Conservation (phyloP, 768 basidiomycete species). For the Suillus occidentalis region DNA sequence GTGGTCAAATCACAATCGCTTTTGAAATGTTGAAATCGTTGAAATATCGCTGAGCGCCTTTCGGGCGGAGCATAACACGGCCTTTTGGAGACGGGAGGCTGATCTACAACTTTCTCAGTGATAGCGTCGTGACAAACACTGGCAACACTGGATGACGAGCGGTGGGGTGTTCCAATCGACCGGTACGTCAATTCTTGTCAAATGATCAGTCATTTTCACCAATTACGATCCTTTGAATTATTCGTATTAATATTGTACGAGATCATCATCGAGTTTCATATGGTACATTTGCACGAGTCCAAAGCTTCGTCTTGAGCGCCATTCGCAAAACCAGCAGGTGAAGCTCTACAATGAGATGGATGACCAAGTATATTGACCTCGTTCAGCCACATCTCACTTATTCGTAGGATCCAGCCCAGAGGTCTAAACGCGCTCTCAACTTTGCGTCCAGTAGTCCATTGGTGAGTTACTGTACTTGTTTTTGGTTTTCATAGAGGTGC, state of each 20-base stretch:
- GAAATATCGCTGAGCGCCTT: slow-evolving; percentile 21
- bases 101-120: slow-evolving; percentile 67
- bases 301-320: too few species aligned
- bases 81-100: slow-evolving; percentile 53
- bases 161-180: slow-evolving; percentile 62
- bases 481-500: background rate
- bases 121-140: slow-evolving; percentile 55
- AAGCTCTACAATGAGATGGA: too few species aligned
- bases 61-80: slow-evolving; percentile 8
- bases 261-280: slow-evolving; percentile 78
- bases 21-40: slow-evolving; percentile 81
- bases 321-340: too few species aligned
- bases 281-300: slow-evolving; percentile 50
- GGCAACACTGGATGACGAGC: slow-evolving; percentile 87
- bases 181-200: slow-evolving; percentile 43
- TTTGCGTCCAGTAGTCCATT: background rate
- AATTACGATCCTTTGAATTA: slow-evolving; percentile 77
- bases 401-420: too few species aligned
- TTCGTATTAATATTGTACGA: slow-evolving; percentile 80
- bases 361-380: too few species aligned
- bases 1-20: slow-evolving; percentile 61
- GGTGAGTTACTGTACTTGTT: background rate
- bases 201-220: slow-evolving; percentile 72
- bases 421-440: too few species aligned
- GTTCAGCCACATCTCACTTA: too few species aligned